Evolutionary conservation across 352 stramenopile species (phyloP).

Genomic region (Globisporangium okanoganense): DNA sequence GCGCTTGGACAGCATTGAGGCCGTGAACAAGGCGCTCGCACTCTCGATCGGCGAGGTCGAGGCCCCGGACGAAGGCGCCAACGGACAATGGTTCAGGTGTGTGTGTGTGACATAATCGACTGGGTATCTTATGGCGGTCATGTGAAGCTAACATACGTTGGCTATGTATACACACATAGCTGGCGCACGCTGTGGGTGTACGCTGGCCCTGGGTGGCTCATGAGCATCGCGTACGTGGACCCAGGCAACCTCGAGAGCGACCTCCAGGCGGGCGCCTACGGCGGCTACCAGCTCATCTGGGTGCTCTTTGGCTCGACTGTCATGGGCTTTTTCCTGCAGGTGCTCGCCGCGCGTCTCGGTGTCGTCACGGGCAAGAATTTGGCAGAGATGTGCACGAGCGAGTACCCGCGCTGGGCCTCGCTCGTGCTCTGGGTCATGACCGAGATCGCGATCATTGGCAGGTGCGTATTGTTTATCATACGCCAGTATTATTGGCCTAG

Average conservation of each 20-base stretch:
- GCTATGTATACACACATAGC: constrained; percentile 13
- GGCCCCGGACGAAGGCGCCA: constrained; percentile 40
- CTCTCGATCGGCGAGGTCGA: constrained; percentile 50
- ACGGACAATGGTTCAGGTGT: constrained; percentile 23
- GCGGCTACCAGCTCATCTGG: constrained; percentile 90
- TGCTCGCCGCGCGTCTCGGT: constrained; percentile 89
- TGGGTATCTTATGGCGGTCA: not conserved
- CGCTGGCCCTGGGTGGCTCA: constrained; percentile 83
- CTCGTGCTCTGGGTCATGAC: constrained; percentile 90
- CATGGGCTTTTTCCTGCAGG: constrained; percentile 92
- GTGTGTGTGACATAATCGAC: not conserved
- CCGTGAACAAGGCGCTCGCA: constrained; percentile 46
- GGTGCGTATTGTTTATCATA: not conserved
- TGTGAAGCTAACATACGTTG: not conserved
- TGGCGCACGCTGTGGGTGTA: constrained; percentile 82
- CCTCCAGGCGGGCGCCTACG: constrained; percentile 91
- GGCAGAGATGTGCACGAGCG: constrained; percentile 78
- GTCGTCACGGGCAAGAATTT: constrained; percentile 92
- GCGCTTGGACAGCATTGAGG: constrained; percentile 30
- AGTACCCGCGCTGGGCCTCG: constrained; percentile 76
- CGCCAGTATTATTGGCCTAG: no score
- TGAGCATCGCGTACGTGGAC: constrained; percentile 95
- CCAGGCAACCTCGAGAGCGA: constrained; percentile 95
- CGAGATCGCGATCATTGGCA: constrained; percentile 88
- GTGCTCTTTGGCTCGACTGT: constrained; percentile 88